Conservation (phyloP, 805 yeast species). For the Wickerhamiella galacta region DNA sequence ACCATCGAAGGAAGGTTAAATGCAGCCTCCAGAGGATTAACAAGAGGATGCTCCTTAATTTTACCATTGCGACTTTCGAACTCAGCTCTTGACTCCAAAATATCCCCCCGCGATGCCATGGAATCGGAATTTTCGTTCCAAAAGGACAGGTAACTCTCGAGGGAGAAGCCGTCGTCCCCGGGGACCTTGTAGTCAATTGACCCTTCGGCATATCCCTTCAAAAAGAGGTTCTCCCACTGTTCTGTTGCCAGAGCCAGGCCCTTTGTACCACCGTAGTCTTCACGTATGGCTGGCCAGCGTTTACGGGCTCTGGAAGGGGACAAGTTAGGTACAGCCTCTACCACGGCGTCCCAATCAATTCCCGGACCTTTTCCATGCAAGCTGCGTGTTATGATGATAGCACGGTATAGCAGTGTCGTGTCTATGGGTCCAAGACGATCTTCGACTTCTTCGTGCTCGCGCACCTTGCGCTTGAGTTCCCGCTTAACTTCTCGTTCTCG, state of each 20-base stretch:
- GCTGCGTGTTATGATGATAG: constrained; percentile 52
- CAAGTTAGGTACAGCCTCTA: constrained; percentile 29
- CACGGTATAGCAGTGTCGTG: constrained; percentile 39
- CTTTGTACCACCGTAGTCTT: constrained; percentile 40
- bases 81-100: constrained; percentile 20
- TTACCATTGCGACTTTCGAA: constrained; percentile 34
- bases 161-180: constrained; percentile 29
- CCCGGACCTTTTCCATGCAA: constrained; percentile 23
- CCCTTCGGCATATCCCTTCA: constrained; percentile 42
- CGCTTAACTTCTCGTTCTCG: background rate
- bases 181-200: constrained; percentile 22
- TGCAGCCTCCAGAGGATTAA: constrained; percentile 25
- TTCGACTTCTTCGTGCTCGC: background rate
- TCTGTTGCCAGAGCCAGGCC: constrained; percentile 37
- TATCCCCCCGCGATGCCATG: constrained; percentile 4
- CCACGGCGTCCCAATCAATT: constrained; percentile 51
- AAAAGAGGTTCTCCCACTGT: constrained; percentile 51
- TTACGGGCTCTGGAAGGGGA: constrained; percentile 33
- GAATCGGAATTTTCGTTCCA: constrained; percentile 37
- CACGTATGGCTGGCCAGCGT: constrained; percentile 57
- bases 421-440: constrained; percentile 15
- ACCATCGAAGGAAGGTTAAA: constrained; percentile 47
- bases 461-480: constrained; percentile 1
- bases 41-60: constrained; percentile 19
- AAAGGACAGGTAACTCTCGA: constrained; percentile 35